Evolutionary conservation across 2,329 filamentous ascomycete species (phyloP).

Genomic region (Claviceps sp.): DNA sequence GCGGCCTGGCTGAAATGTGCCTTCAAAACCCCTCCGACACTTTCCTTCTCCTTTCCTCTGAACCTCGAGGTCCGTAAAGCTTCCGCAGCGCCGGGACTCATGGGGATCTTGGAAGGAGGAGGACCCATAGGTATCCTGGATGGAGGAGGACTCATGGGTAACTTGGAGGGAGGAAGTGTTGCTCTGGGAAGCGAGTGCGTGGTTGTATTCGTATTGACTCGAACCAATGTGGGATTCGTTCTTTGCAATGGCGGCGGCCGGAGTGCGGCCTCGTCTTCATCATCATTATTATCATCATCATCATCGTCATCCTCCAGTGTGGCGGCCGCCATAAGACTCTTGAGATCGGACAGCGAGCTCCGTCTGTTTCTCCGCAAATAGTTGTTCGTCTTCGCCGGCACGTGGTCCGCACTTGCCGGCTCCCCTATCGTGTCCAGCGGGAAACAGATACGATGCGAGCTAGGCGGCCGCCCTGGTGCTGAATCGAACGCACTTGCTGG

Average conservation of each 20-base stretch:
- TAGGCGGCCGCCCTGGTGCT: conserved; percentile 36
- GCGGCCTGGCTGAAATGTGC: not conserved
- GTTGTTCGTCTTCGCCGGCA: conserved; percentile 17
- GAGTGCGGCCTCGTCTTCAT: too few relatives aligned
- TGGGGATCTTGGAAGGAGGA: conserved; percentile 30
- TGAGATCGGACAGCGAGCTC: conserved; percentile 83
- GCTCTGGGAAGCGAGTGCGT: conserved; percentile 29
- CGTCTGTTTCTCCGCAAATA: conserved; percentile 61
- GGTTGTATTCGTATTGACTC: conserved; percentile 30
- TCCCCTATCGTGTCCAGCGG: conserved; percentile 47
- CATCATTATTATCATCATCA: conserved; percentile 10
- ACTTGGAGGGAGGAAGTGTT: conserved; percentile 31
- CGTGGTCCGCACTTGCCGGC: conserved; percentile 30
- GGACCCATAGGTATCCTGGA: conserved; percentile 35
- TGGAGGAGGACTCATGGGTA: conserved; percentile 23
- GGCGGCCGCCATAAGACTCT: conserved; percentile 50
- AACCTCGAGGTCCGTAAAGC: conserved; percentile 29
- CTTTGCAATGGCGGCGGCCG: conserved; percentile 34
- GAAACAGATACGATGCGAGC: conserved; percentile 42
- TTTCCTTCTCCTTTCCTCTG: conserved; percentile 29
- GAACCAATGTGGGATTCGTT: conserved; percentile 41
- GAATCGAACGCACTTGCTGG: conserved; percentile 52
- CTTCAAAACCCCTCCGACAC: conserved; percentile 9
- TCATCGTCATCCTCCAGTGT: conserved; percentile 22
- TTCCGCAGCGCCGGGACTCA: conserved; percentile 19